Evolutionary conservation across 1,139 yeast species (phyloP).

Genomic region (Taphrina sp.): DNA sequence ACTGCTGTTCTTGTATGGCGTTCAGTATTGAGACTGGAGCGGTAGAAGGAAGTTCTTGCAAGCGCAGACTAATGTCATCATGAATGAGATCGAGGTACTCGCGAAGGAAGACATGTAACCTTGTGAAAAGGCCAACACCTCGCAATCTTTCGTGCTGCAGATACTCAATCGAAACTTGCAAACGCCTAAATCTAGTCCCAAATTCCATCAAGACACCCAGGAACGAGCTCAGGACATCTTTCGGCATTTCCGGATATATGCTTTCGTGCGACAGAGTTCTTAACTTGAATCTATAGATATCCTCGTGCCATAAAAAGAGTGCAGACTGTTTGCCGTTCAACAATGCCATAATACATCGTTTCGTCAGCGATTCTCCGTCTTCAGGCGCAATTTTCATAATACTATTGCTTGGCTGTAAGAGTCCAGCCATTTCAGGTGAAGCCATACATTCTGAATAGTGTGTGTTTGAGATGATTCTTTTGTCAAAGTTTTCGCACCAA

Average conservation of each 20-base stretch:
- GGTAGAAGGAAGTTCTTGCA: background rate
- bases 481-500: too few species aligned
- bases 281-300: too few species aligned
- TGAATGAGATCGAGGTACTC: background rate
- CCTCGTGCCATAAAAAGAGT: background rate
- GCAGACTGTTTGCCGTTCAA: background rate
- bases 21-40: background rate
- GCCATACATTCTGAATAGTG: too few species aligned
- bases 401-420: too few species aligned
- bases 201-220: background rate
- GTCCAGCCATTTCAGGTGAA: too few species aligned
- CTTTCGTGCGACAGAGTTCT: background rate
- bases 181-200: constrained; percentile 3
- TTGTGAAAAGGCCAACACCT: background rate
- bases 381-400: too few species aligned
- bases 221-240: background rate
- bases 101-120: constrained; percentile 2
- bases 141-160: background rate
- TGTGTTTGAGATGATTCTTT: too few species aligned
- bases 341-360: background rate
- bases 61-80: background rate
- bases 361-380: too few species aligned
- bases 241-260: background rate
- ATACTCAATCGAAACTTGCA: background rate
- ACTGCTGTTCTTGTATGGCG: background rate